phyloP scores from a whole-genome alignment of 108 stramenopile species.

The Cyclostephanos tholiformis region DNA sequence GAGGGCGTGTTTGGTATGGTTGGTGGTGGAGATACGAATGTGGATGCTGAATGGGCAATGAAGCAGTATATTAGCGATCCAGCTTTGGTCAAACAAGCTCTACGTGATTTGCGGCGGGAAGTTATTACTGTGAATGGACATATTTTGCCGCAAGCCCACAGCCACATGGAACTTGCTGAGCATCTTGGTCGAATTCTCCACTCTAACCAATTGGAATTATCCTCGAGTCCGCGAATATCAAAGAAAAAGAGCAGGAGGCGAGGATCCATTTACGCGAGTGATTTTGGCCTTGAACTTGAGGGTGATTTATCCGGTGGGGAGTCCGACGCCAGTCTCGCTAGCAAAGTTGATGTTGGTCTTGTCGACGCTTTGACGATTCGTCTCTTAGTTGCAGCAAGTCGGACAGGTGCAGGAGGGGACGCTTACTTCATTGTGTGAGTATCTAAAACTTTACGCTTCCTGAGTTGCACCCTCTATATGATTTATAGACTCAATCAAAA shows the following conservation, averaged over 20 bases:
- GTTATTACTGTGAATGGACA: slow-evolving; percentile 86
- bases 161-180: slow-evolving; percentile 65
- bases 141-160: slow-evolving; percentile 74
- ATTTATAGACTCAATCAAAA: slow-evolving; percentile 4
- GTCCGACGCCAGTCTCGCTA: slow-evolving; percentile 23
- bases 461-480: not conserved
- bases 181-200: slow-evolving; percentile 68
- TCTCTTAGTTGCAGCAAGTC: slow-evolving; percentile 77
- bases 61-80: slow-evolving; percentile 46
- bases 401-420: slow-evolving; percentile 88
- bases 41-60: slow-evolving; percentile 40
- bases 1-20: slow-evolving; percentile 46
- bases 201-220: slow-evolving; percentile 44
- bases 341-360: slow-evolving; percentile 53
- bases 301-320: slow-evolving; percentile 33
- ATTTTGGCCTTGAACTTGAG: slow-evolving; percentile 44
- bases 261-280: slow-evolving; percentile 31
- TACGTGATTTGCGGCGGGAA: slow-evolving; percentile 82
- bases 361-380: slow-evolving; percentile 78
- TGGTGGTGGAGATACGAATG: slow-evolving; percentile 9
- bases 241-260: slow-evolving; percentile 20
- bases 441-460: not conserved
- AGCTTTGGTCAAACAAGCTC: slow-evolving; percentile 68
- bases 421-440: slow-evolving; percentile 80
- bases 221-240: slow-evolving; percentile 15